Evolutionary conservation across 78 protist genomes (phyloP).

Genomic region (Bodo saltans): DNA sequence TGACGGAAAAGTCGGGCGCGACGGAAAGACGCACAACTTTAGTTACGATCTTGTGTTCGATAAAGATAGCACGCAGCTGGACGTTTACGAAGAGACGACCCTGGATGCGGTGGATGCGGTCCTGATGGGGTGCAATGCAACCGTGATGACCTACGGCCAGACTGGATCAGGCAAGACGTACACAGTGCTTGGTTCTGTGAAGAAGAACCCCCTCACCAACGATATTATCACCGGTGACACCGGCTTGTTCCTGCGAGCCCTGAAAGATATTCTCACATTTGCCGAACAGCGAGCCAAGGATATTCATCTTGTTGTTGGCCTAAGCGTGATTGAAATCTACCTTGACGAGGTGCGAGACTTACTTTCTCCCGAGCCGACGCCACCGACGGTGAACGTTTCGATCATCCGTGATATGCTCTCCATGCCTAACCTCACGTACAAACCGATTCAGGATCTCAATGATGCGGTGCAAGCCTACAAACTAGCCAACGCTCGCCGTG

Average conservation of each 20-base stretch:
- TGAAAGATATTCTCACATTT: neutral
- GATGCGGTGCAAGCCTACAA: neutral
- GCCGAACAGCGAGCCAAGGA: neutral
- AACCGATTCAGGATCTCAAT: neutral
- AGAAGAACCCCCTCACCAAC: neutral
- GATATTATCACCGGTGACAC: neutral
- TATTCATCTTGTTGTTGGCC: neutral
- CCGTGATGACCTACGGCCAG: slow-evolving; percentile 30
- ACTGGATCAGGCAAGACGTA: slow-evolving; percentile 31
- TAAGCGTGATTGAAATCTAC: slow-evolving; percentile 17
- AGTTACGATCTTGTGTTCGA: slow-evolving; percentile 5
- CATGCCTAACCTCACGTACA: neutral
- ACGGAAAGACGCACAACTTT: neutral
- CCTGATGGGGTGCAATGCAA: slow-evolving; percentile 5
- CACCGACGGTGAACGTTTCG: neutral
- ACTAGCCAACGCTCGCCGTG: neutral
- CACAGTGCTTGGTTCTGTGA: slow-evolving; percentile 16
- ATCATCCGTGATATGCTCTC: neutral
- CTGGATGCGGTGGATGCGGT: slow-evolving; percentile 1
- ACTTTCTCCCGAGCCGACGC: neutral
- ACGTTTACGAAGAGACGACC: slow-evolving; percentile 17
- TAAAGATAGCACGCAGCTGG: neutral
- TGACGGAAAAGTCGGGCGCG: neutral
- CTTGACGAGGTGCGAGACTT: slow-evolving; percentile 14
- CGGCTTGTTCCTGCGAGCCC: slow-evolving; percentile 23